These are phyloP conservation scores for Populus alba DNA, from an alignment of 345 rosid genomes.

Conservation along the genomic window DNA sequence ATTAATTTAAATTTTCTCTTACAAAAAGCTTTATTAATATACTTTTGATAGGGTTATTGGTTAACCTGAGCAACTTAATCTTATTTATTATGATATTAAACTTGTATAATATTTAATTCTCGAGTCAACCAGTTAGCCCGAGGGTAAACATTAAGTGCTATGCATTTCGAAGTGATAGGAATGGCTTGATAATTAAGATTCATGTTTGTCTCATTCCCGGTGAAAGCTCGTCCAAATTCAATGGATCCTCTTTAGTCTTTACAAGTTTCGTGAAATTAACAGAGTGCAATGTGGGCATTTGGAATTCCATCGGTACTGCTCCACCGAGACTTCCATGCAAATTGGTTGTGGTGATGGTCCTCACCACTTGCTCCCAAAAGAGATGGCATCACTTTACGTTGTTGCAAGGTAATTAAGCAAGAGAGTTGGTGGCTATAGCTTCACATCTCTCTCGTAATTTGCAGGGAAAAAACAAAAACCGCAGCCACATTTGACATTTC, in stretches of 20 bases:
- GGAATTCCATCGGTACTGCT: too few relatives aligned
- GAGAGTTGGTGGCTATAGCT: constrained; percentile 13
- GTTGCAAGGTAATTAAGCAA: constrained; percentile 7
- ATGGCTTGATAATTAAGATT: background rate
- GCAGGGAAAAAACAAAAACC: background rate
- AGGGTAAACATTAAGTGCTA: too few relatives aligned
- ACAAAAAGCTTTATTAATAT: too few relatives aligned
- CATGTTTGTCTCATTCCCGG: background rate
- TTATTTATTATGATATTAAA: too few relatives aligned
- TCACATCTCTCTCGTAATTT: background rate
- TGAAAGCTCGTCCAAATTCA: background rate
- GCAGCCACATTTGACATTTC: background rate
- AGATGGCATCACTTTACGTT: constrained; percentile 7
- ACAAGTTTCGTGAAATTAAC: background rate
- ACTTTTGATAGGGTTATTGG: too few relatives aligned
- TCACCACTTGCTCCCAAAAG: constrained; percentile 13
- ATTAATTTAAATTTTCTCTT: too few relatives aligned
- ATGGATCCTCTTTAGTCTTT: background rate
- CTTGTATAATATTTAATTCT: too few relatives aligned
- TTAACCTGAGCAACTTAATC: too few relatives aligned
- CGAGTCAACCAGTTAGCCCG: too few relatives aligned
- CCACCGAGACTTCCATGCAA: constrained; percentile 5
- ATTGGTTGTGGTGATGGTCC: constrained; percentile 2
- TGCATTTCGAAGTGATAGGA: too few relatives aligned
- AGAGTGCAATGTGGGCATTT: background rate